Evolutionary conservation across 768 basidiomycete species (phyloP).

Genomic region (Boletus reticulatus): DNA sequence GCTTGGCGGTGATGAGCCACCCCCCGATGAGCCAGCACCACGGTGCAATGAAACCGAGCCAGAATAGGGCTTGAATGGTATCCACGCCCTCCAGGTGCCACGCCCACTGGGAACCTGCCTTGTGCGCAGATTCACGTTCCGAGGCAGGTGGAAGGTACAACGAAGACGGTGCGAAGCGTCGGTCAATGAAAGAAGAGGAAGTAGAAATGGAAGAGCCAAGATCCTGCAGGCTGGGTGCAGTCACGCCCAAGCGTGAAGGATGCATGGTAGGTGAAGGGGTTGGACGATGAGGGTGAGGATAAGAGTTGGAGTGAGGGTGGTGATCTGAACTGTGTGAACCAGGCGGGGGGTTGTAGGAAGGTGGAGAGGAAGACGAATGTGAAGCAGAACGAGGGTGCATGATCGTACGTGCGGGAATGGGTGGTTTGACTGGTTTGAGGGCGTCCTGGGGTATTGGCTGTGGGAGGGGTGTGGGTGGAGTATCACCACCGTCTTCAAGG

Average conservation of each 20-base stretch:
- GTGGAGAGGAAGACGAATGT: slow-evolving; percentile 21
- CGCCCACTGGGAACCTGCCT: slow-evolving; percentile 14
- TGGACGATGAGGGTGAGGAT: slow-evolving; percentile 16
- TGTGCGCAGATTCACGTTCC: slow-evolving; percentile 30
- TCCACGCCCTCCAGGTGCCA: slow-evolving; percentile 13
- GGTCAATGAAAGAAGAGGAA: slow-evolving; percentile 51
- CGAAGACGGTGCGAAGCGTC: slow-evolving; percentile 47
- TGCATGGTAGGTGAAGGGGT: slow-evolving; percentile 2
- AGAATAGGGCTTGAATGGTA: slow-evolving; percentile 62
- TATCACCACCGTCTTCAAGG: slow-evolving; percentile 11
- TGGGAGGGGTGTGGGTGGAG: slow-evolving; percentile 1
- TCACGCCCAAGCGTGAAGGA: slow-evolving; percentile 11
- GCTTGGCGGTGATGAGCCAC: slow-evolving; percentile 48
- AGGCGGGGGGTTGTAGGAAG: slow-evolving; percentile 22
- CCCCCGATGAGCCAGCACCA: slow-evolving; percentile 78
- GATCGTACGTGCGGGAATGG: slow-evolving; percentile 15
- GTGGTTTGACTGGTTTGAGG: slow-evolving; percentile 17
- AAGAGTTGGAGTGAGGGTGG: slow-evolving; percentile 5
- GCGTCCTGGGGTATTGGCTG: background rate
- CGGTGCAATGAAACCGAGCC: slow-evolving; percentile 70
- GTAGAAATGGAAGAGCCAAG: slow-evolving; percentile 30
- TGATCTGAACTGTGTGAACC: slow-evolving; percentile 18
- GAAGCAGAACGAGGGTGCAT: slow-evolving; percentile 18
- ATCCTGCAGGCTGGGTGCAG: slow-evolving; percentile 29
- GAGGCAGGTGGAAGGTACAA: slow-evolving; percentile 35